These are phyloP conservation scores for Cyberlindnera petersonii DNA, from an alignment of 805 yeast genomes.

Conservation along the genomic window DNA sequence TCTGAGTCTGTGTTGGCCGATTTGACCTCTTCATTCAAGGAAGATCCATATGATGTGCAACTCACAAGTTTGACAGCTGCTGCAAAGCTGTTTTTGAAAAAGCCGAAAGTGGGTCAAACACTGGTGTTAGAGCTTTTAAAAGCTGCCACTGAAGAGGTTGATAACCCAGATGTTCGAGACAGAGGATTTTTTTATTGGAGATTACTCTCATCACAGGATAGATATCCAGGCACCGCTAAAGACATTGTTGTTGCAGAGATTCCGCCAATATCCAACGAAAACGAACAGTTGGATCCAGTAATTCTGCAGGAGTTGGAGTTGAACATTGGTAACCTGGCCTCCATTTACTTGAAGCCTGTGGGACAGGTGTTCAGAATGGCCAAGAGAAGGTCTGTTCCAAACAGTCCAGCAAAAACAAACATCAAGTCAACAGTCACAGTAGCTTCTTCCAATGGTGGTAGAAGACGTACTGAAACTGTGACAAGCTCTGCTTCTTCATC, in stretches of 20 bases:
- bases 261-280: slow-evolving; percentile 63
- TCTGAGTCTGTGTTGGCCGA: slow-evolving; percentile 39
- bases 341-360: slow-evolving; percentile 80
- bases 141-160: slow-evolving; percentile 66
- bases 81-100: slow-evolving; percentile 59
- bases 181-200: slow-evolving; percentile 87
- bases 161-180: slow-evolving; percentile 84
- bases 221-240: slow-evolving; percentile 37
- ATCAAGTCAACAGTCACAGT: slow-evolving; percentile 7
- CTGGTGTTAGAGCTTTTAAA: slow-evolving; percentile 58
- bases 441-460: neutral
- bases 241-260: slow-evolving; percentile 55
- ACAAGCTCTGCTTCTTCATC: slow-evolving; percentile 6
- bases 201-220: slow-evolving; percentile 51
- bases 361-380: slow-evolving; percentile 71
- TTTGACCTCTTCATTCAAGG: slow-evolving; percentile 44
- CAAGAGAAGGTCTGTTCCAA: slow-evolving; percentile 45
- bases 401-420: slow-evolving; percentile 46
- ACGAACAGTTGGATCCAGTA: slow-evolving; percentile 63
- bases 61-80: slow-evolving; percentile 68
- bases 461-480: slow-evolving; percentile 11
- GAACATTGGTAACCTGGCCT: slow-evolving; percentile 76
- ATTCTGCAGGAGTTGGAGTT: slow-evolving; percentile 79
- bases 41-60: slow-evolving; percentile 73
- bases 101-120: slow-evolving; percentile 50